These are phyloP conservation scores for Mycena crocata DNA, from an alignment of 768 basidiomycete species.

Conservation along the genomic window DNA sequence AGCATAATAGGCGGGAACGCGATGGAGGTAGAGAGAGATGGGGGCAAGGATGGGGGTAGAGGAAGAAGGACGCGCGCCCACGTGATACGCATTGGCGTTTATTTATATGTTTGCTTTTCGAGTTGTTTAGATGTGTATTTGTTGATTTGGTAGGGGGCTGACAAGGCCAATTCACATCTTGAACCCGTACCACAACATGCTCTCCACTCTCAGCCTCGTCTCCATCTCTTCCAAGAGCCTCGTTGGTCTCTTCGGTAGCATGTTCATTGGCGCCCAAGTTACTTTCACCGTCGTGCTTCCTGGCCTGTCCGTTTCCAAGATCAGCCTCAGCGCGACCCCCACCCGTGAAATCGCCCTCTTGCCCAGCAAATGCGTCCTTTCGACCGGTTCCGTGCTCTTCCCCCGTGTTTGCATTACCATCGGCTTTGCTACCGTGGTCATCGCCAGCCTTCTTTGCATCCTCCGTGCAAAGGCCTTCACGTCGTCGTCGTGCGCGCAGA, in stretches of 20 bases:
- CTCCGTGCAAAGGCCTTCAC: not conserved
- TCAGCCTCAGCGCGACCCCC: not conserved
- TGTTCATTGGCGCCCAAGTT: not conserved
- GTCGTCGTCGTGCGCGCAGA: not conserved
- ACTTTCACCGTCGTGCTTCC: not conserved
- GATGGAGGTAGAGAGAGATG: too few relatives aligned
- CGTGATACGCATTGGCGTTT: too few relatives aligned
- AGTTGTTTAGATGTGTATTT: too few relatives aligned
- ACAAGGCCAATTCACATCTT: too few relatives aligned
- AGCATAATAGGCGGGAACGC: too few relatives aligned
- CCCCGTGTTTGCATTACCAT: not conserved
- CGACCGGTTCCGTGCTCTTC: not conserved
- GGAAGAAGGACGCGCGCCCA: too few relatives aligned
- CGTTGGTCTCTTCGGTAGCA: not conserved
- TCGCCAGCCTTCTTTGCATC: not conserved
- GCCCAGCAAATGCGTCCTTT: not conserved
- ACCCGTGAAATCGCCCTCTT: not conserved
- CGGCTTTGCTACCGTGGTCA: not conserved
- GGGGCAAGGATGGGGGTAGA: too few relatives aligned
- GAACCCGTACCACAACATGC: conserved; percentile 2
- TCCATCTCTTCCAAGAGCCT: not conserved
- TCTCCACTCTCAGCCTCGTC: not conserved
- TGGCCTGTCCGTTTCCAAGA: not conserved
- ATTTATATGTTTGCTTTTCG: too few relatives aligned
- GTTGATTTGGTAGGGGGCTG: too few relatives aligned